These are phyloP conservation scores for Bipolaris gigantea DNA, from an alignment of 2,329 filamentous ascomycete species.

Conservation along the genomic window DNA sequence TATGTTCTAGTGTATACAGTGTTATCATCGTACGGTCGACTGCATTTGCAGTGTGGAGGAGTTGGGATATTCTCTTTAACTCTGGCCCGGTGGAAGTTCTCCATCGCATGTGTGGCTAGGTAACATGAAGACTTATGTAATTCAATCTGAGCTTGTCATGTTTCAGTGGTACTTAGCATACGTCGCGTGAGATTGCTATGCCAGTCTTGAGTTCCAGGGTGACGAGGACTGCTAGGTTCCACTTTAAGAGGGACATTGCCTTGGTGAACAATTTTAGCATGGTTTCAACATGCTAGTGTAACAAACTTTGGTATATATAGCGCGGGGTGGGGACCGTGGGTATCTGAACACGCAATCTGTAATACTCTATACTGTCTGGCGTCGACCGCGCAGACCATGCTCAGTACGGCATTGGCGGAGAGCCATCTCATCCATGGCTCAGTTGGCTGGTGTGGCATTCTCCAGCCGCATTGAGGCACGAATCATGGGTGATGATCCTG, in stretches of 20 bases:
- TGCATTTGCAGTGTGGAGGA: constrained; percentile 4
- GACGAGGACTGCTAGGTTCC: not conserved
- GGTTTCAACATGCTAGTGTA: not conserved
- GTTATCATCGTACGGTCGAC: constrained; percentile 9
- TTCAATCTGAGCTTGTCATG: not conserved
- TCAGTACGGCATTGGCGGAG: not conserved
- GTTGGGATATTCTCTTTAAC: constrained; percentile 9
- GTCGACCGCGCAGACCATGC: not conserved
- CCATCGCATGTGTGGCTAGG: not conserved
- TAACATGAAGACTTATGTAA: not conserved
- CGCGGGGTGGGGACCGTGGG: not conserved
- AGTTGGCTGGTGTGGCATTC: not conserved
- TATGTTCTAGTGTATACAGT: constrained; percentile 21
- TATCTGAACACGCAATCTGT: not conserved
- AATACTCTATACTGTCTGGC: not conserved
- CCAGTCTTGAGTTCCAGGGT: not conserved
- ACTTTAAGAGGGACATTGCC: not conserved
- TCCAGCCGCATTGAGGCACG: not conserved
- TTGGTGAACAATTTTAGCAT: too few relatives aligned
- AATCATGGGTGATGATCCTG: constrained; percentile 6
- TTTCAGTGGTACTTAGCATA: not conserved
- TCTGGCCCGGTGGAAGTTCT: constrained; percentile 1
- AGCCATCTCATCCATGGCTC: not conserved
- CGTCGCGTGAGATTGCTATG: not conserved
- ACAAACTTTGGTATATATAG: not conserved